These are phyloP conservation scores for Aquilaria malaccensis DNA, from an alignment of 345 rosid species.

Conservation along the genomic window DNA sequence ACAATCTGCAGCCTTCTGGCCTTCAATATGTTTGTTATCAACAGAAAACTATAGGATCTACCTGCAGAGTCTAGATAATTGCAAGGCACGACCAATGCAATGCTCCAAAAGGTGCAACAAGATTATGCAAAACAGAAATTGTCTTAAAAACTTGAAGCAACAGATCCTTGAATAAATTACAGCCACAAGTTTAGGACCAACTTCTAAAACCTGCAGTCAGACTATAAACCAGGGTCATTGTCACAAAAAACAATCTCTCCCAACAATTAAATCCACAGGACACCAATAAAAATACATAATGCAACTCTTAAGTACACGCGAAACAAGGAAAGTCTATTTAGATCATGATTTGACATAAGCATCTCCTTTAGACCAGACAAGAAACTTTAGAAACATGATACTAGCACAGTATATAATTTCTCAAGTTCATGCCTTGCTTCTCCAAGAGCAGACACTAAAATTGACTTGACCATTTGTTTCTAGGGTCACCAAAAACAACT, in stretches of 20 bases:
- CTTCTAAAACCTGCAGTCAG: constrained; percentile 44
- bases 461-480: not conserved
- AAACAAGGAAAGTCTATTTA: constrained; percentile 2
- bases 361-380: not conserved
- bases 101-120: constrained; percentile 27
- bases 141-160: constrained; percentile 22
- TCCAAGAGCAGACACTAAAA: not conserved
- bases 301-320: too few relatives aligned
- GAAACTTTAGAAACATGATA: not conserved
- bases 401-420: not conserved
- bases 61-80: constrained; percentile 22
- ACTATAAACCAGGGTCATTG: constrained; percentile 16
- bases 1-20: constrained; percentile 39
- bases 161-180: constrained; percentile 23
- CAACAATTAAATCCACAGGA: not conserved
- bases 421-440: not conserved
- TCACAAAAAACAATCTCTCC: constrained; percentile 10
- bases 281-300: not conserved
- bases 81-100: constrained; percentile 25
- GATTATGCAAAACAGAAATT: constrained; percentile 15
- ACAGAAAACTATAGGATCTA: constrained; percentile 29
- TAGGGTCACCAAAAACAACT: not conserved
- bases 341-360: not conserved
- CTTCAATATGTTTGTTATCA: constrained; percentile 40
- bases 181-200: constrained; percentile 19